Percentiles rank a stretch among this genome's conserved stretches.
phyloP scores from a whole-genome alignment of 1,139 yeast species.

The Protomyces inundatus region DNA sequence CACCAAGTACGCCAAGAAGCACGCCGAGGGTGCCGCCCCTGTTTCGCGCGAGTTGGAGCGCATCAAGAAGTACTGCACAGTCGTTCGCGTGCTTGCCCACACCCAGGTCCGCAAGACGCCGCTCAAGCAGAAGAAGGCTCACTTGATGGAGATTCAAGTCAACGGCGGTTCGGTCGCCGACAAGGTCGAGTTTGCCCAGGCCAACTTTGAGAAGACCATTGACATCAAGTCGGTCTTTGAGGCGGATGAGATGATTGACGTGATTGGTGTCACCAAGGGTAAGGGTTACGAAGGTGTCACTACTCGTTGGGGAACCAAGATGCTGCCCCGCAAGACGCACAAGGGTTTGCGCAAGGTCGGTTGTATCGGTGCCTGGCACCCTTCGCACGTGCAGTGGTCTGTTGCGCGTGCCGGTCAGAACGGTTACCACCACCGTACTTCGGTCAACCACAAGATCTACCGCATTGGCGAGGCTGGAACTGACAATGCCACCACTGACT shows the following conservation, averaged over 20 bases:
- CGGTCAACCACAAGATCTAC: constrained; percentile 99
- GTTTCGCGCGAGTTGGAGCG: constrained; percentile 96
- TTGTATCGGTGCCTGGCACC: constrained; percentile 99
- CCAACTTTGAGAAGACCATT: constrained; percentile 98
- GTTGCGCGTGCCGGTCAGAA: constrained; percentile 99
- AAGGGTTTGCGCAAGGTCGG: constrained; percentile 99
- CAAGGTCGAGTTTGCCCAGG: constrained; percentile 98
- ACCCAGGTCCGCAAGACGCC: constrained; percentile 99
- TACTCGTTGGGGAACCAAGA: constrained; percentile 99
- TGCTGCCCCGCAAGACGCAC: constrained; percentile 99
- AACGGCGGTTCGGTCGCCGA: constrained; percentile 99
- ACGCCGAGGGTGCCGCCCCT: constrained; percentile 85
- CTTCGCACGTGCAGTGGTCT: constrained; percentile 98
- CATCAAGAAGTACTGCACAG: constrained; percentile 96
- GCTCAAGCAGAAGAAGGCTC: constrained; percentile 98
- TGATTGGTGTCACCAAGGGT: constrained; percentile 99
- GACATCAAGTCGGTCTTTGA: constrained; percentile 93
- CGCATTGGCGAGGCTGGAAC: constrained; percentile 88
- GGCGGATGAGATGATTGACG: constrained; percentile 98
- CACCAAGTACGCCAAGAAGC: constrained; percentile 99
- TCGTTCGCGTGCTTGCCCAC: constrained; percentile 98
- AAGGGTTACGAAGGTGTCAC: constrained; percentile 99
- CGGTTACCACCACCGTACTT: constrained; percentile 99
- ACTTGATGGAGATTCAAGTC: constrained; percentile 98
- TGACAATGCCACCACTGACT: constrained; percentile 93